These are phyloP conservation scores for Blastobotrys attinorum DNA, from an alignment of 805 yeast species.

Conservation along the genomic window DNA sequence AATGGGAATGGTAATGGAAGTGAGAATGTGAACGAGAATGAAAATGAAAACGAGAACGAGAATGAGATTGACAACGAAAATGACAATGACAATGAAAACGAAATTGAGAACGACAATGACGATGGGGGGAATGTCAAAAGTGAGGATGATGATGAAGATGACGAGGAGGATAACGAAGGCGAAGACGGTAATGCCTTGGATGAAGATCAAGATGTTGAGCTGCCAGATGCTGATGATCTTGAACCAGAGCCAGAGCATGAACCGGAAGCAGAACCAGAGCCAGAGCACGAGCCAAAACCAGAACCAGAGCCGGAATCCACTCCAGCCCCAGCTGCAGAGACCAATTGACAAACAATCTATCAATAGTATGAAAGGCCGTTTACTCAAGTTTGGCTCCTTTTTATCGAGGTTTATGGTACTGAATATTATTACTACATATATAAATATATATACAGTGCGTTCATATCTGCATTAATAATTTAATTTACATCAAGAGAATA, in stretches of 20 bases:
- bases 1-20: constrained; percentile 4
- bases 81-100: constrained; percentile 1
- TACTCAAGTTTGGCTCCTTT: too few relatives aligned
- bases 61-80: constrained; percentile 2
- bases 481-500: not conserved
- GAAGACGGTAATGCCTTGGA: too few relatives aligned
- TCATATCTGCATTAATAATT: not conserved
- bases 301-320: not conserved
- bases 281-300: not conserved
- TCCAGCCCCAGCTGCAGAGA: too few relatives aligned
- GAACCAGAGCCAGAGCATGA: constrained; percentile 1
- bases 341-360: too few relatives aligned
- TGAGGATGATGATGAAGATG: not conserved
- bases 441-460: too few relatives aligned
- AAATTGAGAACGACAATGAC: not conserved
- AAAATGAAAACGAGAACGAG: constrained; percentile 4
- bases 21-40: constrained; percentile 7
- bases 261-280: not conserved
- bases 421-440: too few relatives aligned
- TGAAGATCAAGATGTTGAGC: not conserved
- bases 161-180: not conserved
- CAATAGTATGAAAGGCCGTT: too few relatives aligned
- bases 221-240: not conserved
- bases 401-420: too few relatives aligned
- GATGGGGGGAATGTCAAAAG: not conserved